A percentile compares a stretch with the other conserved stretches of the same genome.
Conservation (phyloP, 2,329 filamentous ascomycete genomes). For the Plectosphaerella sp. region DNA sequence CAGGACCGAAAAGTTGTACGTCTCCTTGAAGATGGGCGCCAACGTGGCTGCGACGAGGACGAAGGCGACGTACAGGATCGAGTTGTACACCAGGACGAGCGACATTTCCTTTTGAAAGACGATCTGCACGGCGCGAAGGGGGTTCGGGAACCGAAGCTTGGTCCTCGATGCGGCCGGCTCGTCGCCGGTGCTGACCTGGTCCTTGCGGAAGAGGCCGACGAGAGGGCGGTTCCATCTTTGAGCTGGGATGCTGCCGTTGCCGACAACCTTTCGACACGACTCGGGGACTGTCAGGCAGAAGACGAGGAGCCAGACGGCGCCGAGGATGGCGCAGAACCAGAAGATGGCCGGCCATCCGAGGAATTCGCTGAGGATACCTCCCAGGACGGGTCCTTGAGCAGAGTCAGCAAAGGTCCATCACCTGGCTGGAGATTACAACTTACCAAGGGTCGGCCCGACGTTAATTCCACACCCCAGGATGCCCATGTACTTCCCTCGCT, state of each 20-base stretch:
- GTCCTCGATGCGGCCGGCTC: conserved; percentile 25
- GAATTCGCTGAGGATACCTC: conserved; percentile 59
- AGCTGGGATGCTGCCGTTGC: conserved; percentile 57
- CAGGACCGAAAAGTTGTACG: conserved; percentile 47
- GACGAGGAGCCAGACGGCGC: conserved; percentile 44
- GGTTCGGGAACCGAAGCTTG: conserved; percentile 51
- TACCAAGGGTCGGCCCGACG: conserved; percentile 41
- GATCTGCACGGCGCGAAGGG: conserved; percentile 48
- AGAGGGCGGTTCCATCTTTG: conserved; percentile 54
- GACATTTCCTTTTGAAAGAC: conserved; percentile 55
- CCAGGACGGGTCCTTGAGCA: conserved; percentile 49
- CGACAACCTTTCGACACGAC: conserved; percentile 55
- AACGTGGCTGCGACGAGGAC: conserved; percentile 50
- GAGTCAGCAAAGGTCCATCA: background rate
- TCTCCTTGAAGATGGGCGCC: conserved; percentile 44
- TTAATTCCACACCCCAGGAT: conserved; percentile 57
- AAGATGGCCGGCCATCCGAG: conserved; percentile 66
- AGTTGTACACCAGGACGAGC: conserved; percentile 47
- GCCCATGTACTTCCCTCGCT: conserved; percentile 71
- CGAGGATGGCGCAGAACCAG: conserved; percentile 61
- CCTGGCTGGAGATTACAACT: background rate
- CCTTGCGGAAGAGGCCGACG: conserved; percentile 40
- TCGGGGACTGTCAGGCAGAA: conserved; percentile 55
- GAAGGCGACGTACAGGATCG: conserved; percentile 52
- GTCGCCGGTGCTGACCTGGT: conserved; percentile 15